Percentiles rank a stretch among this genome's conserved stretches.
Evolutionary conservation across 2,329 filamentous ascomycete species (phyloP).

Genomic region (Ilyonectria robusta): DNA sequence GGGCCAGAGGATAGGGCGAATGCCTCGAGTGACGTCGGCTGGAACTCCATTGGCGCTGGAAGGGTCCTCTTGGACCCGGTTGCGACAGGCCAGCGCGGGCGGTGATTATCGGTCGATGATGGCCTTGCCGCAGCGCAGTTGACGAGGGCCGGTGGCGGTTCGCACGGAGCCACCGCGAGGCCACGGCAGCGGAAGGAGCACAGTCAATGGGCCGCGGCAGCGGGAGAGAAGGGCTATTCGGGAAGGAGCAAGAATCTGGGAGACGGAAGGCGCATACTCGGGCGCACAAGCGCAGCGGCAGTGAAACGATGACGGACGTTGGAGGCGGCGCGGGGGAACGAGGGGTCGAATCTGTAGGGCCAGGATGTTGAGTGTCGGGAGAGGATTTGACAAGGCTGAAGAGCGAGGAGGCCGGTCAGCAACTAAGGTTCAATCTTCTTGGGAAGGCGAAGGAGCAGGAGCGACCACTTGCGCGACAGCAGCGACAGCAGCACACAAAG

Average conservation of each 20-base stretch:
- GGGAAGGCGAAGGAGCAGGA: not conserved
- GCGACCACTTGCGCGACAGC: not conserved
- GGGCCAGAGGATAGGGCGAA: constrained; percentile 28
- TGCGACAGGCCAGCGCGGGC: constrained; percentile 31
- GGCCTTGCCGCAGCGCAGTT: constrained; percentile 16
- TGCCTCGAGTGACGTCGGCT: constrained; percentile 32
- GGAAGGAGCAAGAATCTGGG: not conserved
- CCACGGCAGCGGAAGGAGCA: not conserved
- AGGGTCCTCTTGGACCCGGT: constrained; percentile 33
- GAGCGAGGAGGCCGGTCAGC: constrained; percentile 7
- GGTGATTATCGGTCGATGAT: constrained; percentile 4
- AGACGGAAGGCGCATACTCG: constrained; percentile 9
- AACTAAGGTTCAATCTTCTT: constrained; percentile 2
- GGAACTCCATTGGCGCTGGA: constrained; percentile 43
- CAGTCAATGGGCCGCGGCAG: not conserved
- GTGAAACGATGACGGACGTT: not conserved
- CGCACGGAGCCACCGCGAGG: not conserved
- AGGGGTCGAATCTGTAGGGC: not conserved
- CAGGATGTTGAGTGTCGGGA: constrained; percentile 4
- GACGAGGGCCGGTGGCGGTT: constrained; percentile 12
- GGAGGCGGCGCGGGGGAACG: too few species aligned
- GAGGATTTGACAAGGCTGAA: constrained; percentile 11
- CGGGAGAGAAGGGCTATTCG: not conserved
- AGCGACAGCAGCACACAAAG: not conserved
- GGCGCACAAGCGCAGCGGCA: constrained; percentile 4